A percentile compares a stretch with the other conserved stretches of the same genome.
These are phyloP conservation scores for Ustilago sp. DNA, from an alignment of 1,284 basidiomycete species.

Conservation along the genomic window DNA sequence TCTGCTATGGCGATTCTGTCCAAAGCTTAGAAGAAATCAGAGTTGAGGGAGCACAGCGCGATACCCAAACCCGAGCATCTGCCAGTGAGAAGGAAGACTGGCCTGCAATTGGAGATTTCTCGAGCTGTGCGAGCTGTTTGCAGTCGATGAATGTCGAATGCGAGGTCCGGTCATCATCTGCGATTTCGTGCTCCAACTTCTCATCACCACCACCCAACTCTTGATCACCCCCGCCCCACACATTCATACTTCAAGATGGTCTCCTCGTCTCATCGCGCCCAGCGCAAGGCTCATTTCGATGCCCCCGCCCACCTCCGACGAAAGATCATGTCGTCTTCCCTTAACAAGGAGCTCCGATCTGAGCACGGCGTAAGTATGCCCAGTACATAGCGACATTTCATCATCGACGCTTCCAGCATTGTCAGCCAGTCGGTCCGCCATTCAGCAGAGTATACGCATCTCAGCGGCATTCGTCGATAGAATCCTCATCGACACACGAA, in stretches of 20 bases:
- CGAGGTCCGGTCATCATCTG: conserved; percentile 6
- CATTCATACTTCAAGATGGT: conserved; percentile 61
- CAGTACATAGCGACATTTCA: background rate
- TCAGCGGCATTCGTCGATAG: background rate
- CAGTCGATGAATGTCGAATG: background rate
- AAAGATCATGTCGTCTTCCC: conserved; percentile 96
- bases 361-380: conserved; percentile 85
- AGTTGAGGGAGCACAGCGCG: conserved; percentile 16
- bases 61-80: background rate
- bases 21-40: background rate
- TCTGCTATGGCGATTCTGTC: background rate
- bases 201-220: conserved; percentile 24
- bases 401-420: background rate
- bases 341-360: conserved; percentile 92
- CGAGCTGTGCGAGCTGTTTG: background rate
- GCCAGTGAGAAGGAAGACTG: conserved; percentile 1
- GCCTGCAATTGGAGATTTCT: background rate
- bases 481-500: background rate
- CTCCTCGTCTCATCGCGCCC: conserved; percentile 59
- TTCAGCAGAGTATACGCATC: background rate
- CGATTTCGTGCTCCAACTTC: conserved; percentile 4
- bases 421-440: background rate
- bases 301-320: conserved; percentile 76
- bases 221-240: conserved; percentile 16
- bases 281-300: conserved; percentile 67